A percentile compares a stretch with the other conserved stretches of the same genome.
Conservation (phyloP, 257 asterid species). For the Scutellaria galericulata region DNA sequence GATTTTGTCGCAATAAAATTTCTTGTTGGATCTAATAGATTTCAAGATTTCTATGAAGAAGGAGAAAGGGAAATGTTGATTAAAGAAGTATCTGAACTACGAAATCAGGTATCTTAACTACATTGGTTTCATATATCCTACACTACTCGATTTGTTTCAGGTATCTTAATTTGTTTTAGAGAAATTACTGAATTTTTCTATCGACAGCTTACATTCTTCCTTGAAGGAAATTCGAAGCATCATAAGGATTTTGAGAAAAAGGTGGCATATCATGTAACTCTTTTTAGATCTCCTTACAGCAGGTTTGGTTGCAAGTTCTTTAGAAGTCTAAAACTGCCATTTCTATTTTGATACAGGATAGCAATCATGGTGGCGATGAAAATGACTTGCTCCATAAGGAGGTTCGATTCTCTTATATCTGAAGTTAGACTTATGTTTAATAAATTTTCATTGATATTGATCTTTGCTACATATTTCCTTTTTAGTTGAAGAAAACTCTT, state of each 20-base stretch:
- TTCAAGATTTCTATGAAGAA: slow-evolving; percentile 93
- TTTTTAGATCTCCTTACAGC: slow-evolving; percentile 27
- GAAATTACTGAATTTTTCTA: slow-evolving; percentile 19
- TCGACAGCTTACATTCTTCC: slow-evolving; percentile 61
- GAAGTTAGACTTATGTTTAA: slow-evolving; percentile 17
- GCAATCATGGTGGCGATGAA: slow-evolving; percentile 40
- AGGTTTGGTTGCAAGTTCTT: slow-evolving; percentile 24
- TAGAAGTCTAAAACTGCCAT: slow-evolving; percentile 31
- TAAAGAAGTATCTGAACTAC: slow-evolving; percentile 76
- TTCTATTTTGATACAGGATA: slow-evolving; percentile 52
- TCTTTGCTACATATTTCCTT: slow-evolving; percentile 28
- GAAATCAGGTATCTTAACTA: slow-evolving; percentile 67
- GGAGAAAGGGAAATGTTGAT: slow-evolving; percentile 89
- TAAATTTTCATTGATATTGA: slow-evolving; percentile 10
- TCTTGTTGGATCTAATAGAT: slow-evolving; percentile 48
- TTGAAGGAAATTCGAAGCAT: slow-evolving; percentile 67
- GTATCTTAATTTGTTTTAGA: slow-evolving; percentile 16
- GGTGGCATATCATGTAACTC: slow-evolving; percentile 46
- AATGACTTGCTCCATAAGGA: slow-evolving; percentile 53
- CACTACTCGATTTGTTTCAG: neutral
- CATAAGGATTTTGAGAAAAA: slow-evolving; percentile 46
- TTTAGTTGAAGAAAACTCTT: slow-evolving; percentile 70
- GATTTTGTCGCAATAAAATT: slow-evolving; percentile 17
- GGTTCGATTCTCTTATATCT: slow-evolving; percentile 53
- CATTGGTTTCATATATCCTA: neutral